phyloP scores from a whole-genome alignment of 768 basidiomycete species.

The Trametes sanguinea region DNA sequence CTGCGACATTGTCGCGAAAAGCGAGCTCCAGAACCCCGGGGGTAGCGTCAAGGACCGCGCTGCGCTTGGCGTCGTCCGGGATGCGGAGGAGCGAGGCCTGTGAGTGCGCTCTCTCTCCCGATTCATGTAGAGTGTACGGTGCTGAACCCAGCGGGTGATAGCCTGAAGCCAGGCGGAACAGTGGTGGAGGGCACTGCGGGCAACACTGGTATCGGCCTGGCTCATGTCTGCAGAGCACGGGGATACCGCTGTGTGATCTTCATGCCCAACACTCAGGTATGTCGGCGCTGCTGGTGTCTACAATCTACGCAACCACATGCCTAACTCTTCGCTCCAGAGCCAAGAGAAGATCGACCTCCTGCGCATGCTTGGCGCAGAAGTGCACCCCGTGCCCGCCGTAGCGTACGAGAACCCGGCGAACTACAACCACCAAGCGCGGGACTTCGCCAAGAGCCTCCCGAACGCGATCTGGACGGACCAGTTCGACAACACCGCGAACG shows the following conservation, averaged over 20 bases:
- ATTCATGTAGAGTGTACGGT: not conserved
- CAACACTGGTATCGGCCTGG: conserved; percentile 96
- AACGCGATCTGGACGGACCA: conserved; percentile 98
- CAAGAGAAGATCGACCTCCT: conserved; percentile 99
- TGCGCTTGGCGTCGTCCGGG: conserved; percentile 81
- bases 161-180: conserved; percentile 90
- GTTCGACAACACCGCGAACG: conserved; percentile 95
- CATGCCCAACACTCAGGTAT: conserved; percentile 93
- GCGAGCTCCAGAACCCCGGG: conserved; percentile 98
- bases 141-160: conserved; percentile 28
- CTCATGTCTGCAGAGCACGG: conserved; percentile 88
- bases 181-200: conserved; percentile 98
- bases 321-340: conserved; percentile 49
- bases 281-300: conserved; percentile 2
- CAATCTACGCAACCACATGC: not conserved
- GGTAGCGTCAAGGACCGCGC: conserved; percentile 98
- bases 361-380: conserved; percentile 96
- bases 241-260: conserved; percentile 99
- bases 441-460: conserved; percentile 68
- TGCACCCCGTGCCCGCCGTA: conserved; percentile 94
- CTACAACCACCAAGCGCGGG: conserved; percentile 97
- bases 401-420: conserved; percentile 93
- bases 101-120: conserved; percentile 40
- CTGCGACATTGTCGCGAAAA: conserved; percentile 87
- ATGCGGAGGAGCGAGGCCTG: conserved; percentile 86